phyloP scores from a whole-genome alignment of 805 yeast species.

The Torulaspora delbrueckii region DNA sequence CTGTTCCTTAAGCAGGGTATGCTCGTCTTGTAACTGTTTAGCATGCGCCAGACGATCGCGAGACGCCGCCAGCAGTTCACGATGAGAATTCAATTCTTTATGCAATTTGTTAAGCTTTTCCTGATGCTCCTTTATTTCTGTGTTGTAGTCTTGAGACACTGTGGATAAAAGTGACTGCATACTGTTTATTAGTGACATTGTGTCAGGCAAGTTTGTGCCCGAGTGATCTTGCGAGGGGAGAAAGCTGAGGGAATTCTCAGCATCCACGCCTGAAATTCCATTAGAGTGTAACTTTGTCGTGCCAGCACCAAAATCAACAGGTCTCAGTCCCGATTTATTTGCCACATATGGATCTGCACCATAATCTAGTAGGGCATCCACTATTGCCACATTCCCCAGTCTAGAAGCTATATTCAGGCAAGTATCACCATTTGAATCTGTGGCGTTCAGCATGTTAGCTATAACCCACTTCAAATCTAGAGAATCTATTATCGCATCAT shows the following conservation, averaged over 20 bases:
- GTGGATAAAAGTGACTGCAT: slow-evolving; percentile 47
- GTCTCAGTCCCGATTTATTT: slow-evolving; percentile 82
- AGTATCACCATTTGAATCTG: slow-evolving; percentile 91
- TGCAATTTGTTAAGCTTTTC: slow-evolving; percentile 49
- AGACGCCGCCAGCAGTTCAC: slow-evolving; percentile 24
- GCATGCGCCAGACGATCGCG: slow-evolving; percentile 27
- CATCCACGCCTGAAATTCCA: slow-evolving; percentile 8
- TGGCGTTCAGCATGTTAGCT: slow-evolving; percentile 74
- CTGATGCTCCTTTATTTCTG: slow-evolving; percentile 52
- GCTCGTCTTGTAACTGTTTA: slow-evolving; percentile 50
- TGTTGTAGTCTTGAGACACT: slow-evolving; percentile 55
- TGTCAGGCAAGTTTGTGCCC: slow-evolving; percentile 22
- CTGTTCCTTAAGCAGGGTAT: slow-evolving; percentile 49
- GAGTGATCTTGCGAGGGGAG: slow-evolving; percentile 5
- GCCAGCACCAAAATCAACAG: slow-evolving; percentile 72
- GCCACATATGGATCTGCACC: slow-evolving; percentile 81
- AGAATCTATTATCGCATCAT: slow-evolving; percentile 43
- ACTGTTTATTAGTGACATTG: slow-evolving; percentile 38
- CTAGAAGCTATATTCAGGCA: slow-evolving; percentile 90
- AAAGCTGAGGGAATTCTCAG: slow-evolving; percentile 3
- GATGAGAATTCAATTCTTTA: slow-evolving; percentile 32
- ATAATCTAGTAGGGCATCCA: slow-evolving; percentile 73
- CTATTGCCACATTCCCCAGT: slow-evolving; percentile 75
- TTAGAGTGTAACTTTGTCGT: slow-evolving; percentile 21
- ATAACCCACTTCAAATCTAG: slow-evolving; percentile 54